Conservation (phyloP, 2,329 filamentous ascomycete species). For the Clonostachys byssicola region DNA sequence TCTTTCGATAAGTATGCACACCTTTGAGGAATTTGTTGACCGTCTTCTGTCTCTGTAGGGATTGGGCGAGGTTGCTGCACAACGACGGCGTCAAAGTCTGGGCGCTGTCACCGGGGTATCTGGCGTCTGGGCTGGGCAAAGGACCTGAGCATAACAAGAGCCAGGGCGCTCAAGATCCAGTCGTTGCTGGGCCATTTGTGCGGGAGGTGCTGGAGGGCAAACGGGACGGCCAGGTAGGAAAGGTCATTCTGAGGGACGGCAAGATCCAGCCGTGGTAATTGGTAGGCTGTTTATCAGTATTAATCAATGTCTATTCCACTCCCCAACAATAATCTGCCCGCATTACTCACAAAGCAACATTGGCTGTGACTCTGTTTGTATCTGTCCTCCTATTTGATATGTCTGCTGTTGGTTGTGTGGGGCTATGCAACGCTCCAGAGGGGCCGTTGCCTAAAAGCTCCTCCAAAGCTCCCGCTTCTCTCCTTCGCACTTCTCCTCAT, state of each 20-base stretch:
- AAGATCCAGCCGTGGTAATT: conserved; percentile 4
- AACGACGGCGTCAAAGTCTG: conserved; percentile 43
- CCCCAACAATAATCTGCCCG: too few relatives aligned
- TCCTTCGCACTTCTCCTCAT: too few relatives aligned
- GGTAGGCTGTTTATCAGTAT: too few relatives aligned
- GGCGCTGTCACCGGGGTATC: conserved; percentile 34
- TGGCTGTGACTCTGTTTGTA: too few relatives aligned
- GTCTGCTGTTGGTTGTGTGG: too few relatives aligned
- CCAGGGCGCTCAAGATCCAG: conserved; percentile 5
- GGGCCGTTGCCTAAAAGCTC: too few relatives aligned
- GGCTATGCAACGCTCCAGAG: too few relatives aligned
- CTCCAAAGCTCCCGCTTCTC: too few relatives aligned
- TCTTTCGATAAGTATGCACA: too few relatives aligned
- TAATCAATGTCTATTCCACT: too few relatives aligned
- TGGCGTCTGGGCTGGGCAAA: conserved; percentile 35
- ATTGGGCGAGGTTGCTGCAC: conserved; percentile 29
- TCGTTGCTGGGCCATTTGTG: conserved; percentile 4
- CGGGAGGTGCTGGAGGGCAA: conserved; percentile 5
- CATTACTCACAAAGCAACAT: too few relatives aligned
- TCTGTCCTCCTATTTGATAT: too few relatives aligned
- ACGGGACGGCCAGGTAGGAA: conserved; percentile 5
- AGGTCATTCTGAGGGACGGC: conserved; percentile 5
- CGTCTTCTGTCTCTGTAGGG: conserved; percentile 15
- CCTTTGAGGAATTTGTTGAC: not conserved
- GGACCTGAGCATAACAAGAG: not conserved